Evolutionary conservation across 2,329 filamentous ascomycete genomes (phyloP).

Genomic region (Penicillium sp.): DNA sequence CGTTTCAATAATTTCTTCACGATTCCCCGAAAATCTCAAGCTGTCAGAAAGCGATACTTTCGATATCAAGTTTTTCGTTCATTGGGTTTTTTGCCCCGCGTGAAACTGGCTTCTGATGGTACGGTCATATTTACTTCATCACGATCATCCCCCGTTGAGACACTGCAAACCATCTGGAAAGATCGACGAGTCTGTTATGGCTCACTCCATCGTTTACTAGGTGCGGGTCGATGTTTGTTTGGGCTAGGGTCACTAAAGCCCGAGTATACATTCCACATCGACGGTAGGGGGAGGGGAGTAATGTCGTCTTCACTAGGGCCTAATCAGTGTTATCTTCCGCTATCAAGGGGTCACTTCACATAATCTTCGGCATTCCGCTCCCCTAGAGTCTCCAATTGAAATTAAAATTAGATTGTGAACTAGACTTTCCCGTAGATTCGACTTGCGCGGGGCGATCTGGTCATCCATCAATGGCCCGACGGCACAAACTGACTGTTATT

Average conservation of each 20-base stretch:
- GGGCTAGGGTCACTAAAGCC: not conserved
- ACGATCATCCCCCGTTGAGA: not conserved
- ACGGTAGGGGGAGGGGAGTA: constrained; percentile 8
- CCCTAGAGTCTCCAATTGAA: constrained; percentile 9
- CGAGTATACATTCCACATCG: constrained; percentile 8
- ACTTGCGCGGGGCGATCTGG: not conserved
- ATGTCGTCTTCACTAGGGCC: constrained; percentile 1
- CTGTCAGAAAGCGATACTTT: not conserved
- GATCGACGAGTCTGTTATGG: not conserved
- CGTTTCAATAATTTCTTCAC: not conserved
- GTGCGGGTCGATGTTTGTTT: not conserved
- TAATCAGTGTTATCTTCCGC: not conserved
- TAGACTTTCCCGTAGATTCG: not conserved
- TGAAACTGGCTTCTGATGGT: not conserved
- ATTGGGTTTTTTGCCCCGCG: not conserved
- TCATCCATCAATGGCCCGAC: not conserved
- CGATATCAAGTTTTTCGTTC: not conserved
- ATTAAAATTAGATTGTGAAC: constrained; percentile 3
- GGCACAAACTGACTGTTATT: not conserved
- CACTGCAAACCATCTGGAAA: not conserved
- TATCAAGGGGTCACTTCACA: constrained; percentile 7
- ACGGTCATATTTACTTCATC: not conserved
- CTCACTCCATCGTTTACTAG: not conserved
- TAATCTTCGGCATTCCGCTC: constrained; percentile 14
- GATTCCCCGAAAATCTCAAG: too few species aligned